Evolutionary conservation across 129 eudicot genomes (phyloP), one percentile per base, ranked within the genome.

Genomic region (Erigeron canadensis): DNA sequence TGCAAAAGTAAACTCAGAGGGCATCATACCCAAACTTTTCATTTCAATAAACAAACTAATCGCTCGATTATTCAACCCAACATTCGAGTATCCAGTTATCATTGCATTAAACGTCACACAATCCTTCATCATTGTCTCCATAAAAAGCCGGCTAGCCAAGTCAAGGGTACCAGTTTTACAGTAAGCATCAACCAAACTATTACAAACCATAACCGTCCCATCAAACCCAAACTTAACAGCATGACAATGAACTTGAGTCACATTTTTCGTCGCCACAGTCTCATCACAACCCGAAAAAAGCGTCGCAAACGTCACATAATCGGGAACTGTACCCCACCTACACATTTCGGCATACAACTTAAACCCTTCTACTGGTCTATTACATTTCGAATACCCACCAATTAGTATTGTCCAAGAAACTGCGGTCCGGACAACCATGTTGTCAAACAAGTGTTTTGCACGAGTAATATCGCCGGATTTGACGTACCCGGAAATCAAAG

Each of bases 321-420:
- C 97, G 0, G 96, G 91, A 64, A 40, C 23, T 5, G 84, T 75
- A 63, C 91, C 96, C 69, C 75, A 76, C 65, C 85, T 77, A 58
- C 77, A 79, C 98, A 91, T 91, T 6, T 75, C 89, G 12, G 80
- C 83, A 58, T 86, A 91, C 9, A 89, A 75, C 78, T 72, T 77
- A 51, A 88, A 88, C 65, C 86, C 91, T 22, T 58, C 86, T 18
- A 70, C 19, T 6, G 89, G 87, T 46, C 67, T 82, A 74, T 79
- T 71, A 37, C 65, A 76, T 66, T 75, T 80, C 18, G 95, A 81
- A 72, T 86, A 91, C 1, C 87, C 96, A 50, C 96, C 96, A 15
- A 91, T 91, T 69, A 89, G n/a, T 55, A 89, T 86, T 43, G 98
- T 91, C 98, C 98, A 91, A 0, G 95, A 81, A 57, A 91, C 95